phyloP scores from a whole-genome alignment of 1,139 yeast genomes.

The Yamadazyma mexicana region DNA sequence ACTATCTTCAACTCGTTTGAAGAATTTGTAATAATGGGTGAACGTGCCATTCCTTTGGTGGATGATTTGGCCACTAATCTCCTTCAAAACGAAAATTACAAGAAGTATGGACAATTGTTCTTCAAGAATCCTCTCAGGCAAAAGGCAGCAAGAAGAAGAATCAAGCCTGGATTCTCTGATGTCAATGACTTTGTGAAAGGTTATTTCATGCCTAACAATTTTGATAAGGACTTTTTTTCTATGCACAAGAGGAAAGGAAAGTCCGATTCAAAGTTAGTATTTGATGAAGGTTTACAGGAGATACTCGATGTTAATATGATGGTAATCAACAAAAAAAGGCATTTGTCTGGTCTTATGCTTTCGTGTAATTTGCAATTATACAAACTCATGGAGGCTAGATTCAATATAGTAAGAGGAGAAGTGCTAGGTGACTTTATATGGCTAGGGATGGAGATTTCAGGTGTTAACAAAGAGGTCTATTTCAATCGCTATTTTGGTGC shows the following conservation, averaged over 20 bases:
- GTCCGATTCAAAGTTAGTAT: slow-evolving; percentile 20
- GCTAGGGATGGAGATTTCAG: slow-evolving; percentile 37
- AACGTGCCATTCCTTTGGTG: slow-evolving; percentile 28
- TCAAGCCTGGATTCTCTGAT: slow-evolving; percentile 33
- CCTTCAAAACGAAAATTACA: slow-evolving; percentile 21
- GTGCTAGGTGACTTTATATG: slow-evolving; percentile 30
- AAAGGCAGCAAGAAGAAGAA: slow-evolving; percentile 18
- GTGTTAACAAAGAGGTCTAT: slow-evolving; percentile 19
- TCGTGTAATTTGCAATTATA: slow-evolving; percentile 28
- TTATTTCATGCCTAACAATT: slow-evolving; percentile 23
- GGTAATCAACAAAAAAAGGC: slow-evolving; percentile 28
- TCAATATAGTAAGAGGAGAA: slow-evolving; percentile 16
- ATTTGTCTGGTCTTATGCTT: slow-evolving; percentile 29
- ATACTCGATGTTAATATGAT: slow-evolving; percentile 31
- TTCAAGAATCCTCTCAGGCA: slow-evolving; percentile 29
- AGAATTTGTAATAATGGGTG: slow-evolving; percentile 27
- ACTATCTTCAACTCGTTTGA: slow-evolving; percentile 33
- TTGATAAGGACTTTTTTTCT: slow-evolving; percentile 23
- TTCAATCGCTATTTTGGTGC: slow-evolving; percentile 31
- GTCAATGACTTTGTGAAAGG: slow-evolving; percentile 25
- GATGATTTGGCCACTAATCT: slow-evolving; percentile 18
- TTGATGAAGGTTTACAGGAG: slow-evolving; percentile 23
- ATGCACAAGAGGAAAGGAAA: slow-evolving; percentile 12
- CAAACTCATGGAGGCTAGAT: slow-evolving; percentile 23
- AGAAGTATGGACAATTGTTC: slow-evolving; percentile 25